A percentile compares a stretch with the other conserved stretches of the same genome.
phyloP scores from a whole-genome alignment of 257 asterid species.

The Gardenia jasminoides region DNA sequence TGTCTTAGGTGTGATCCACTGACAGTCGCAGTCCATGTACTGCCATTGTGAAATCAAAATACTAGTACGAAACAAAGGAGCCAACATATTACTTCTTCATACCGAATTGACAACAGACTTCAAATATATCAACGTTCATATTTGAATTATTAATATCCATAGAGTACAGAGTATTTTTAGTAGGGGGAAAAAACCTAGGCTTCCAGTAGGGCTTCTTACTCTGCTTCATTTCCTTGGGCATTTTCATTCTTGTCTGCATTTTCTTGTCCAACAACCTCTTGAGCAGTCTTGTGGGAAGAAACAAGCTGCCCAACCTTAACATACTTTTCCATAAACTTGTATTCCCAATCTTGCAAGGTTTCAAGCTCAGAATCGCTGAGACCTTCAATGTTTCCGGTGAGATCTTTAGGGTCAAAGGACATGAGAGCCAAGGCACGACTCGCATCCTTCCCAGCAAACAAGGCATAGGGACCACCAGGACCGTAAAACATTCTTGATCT shows the following conservation, averaged over 20 bases:
- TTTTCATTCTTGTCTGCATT: conserved; percentile 22
- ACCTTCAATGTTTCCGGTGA: conserved; percentile 72
- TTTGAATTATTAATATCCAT: too few relatives aligned
- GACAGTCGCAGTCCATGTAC: too few relatives aligned
- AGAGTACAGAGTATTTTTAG: background rate
- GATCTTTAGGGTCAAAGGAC: conserved; percentile 81
- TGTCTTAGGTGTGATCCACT: too few relatives aligned
- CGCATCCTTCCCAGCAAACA: conserved; percentile 93
- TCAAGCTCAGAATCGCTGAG: conserved; percentile 67
- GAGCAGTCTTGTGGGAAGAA: conserved; percentile 23
- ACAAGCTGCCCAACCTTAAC: conserved; percentile 80
- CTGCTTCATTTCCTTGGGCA: conserved; percentile 26
- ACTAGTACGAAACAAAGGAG: background rate
- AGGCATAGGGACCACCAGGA: conserved; percentile 88
- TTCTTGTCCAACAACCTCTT: conserved; percentile 24
- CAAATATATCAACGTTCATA: too few relatives aligned
- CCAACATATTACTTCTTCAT: background rate
- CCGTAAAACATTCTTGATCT: conserved; percentile 99
- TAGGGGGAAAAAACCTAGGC: too few relatives aligned
- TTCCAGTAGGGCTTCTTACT: background rate
- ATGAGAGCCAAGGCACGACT: conserved; percentile 91
- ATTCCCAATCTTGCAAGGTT: conserved; percentile 85
- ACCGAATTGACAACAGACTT: background rate
- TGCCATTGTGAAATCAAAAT: background rate
- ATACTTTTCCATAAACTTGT: conserved; percentile 83